Evolutionary conservation across 202 grass and related monocot species (phyloP).

Genomic region (Bolboschoenoplectus hybrid): DNA sequence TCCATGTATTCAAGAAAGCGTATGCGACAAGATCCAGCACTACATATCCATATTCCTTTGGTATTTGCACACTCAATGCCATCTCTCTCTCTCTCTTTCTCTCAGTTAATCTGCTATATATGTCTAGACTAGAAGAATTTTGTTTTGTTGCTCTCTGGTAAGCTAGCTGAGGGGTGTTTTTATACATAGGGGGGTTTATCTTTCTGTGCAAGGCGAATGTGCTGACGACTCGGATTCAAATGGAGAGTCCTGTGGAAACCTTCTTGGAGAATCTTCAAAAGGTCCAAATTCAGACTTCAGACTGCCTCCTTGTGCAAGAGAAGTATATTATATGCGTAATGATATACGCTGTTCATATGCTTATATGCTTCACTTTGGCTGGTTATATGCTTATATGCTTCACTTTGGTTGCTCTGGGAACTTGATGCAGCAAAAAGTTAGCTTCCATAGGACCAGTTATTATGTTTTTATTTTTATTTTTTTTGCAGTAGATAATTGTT

Average conservation of each 20-base stretch:
- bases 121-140: constrained; percentile 16
- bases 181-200: constrained; percentile 27
- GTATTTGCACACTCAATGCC: constrained; percentile 66
- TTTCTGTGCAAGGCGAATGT: constrained; percentile 27
- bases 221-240: constrained; percentile 30
- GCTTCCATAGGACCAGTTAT: not conserved
- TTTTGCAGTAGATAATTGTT: not conserved
- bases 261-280: not conserved
- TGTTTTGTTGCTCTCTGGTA: constrained; percentile 5
- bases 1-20: constrained; percentile 84
- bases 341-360: not conserved
- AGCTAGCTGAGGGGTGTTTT: not conserved
- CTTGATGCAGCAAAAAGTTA: constrained; percentile 12
- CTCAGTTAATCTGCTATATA: not conserved
- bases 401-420: not conserved
- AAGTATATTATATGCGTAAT: constrained; percentile 30
- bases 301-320: constrained; percentile 29
- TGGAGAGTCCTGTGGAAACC: not conserved
- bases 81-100: constrained; percentile 46
- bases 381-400: not conserved
- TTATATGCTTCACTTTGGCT: not conserved
- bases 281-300: not conserved
- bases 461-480: not conserved
- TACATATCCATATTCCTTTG: constrained; percentile 83
- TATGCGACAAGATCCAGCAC: constrained; percentile 77